A percentile compares a stretch with the other conserved stretches of the same genome.
phyloP scores from a whole-genome alignment of 2,329 filamentous ascomycete genomes.

The Xylariaceae sp. region DNA sequence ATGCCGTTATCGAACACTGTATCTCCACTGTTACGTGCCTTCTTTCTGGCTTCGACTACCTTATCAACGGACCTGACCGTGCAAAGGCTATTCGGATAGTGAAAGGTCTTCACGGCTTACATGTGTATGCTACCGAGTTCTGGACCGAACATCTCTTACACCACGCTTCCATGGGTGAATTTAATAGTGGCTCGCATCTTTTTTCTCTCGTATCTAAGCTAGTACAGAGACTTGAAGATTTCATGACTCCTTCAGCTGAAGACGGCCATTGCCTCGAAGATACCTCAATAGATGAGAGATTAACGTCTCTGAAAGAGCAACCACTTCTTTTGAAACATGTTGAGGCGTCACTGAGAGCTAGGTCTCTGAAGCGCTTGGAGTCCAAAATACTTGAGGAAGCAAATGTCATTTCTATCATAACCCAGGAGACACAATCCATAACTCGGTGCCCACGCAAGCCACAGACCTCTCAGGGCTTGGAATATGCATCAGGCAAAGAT shows the following conservation, averaged over 20 bases:
- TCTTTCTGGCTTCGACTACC: conserved; percentile 31
- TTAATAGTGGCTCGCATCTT: too few species aligned
- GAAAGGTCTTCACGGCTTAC: conserved; percentile 40
- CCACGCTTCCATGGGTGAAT: background rate
- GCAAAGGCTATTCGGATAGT: conserved; percentile 26
- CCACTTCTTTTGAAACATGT: conserved; percentile 9
- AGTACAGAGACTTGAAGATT: too few species aligned
- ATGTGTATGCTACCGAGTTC: conserved; percentile 40
- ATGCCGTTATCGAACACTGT: conserved; percentile 29
- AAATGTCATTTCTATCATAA: background rate
- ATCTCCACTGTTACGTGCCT: conserved; percentile 34
- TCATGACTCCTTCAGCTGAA: background rate
- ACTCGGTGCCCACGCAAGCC: too few species aligned
- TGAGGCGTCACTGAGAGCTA: background rate
- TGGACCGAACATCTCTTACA: conserved; percentile 41
- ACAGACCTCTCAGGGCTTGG: too few species aligned
- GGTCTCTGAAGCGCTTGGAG: background rate
- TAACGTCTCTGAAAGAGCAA: background rate
- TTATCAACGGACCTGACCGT: conserved; percentile 9
- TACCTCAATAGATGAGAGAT: background rate
- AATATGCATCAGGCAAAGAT: background rate
- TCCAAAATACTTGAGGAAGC: background rate
- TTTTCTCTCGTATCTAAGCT: too few species aligned
- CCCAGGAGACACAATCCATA: too few species aligned
- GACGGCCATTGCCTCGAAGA: too few species aligned